Evolutionary conservation across 2,329 filamentous ascomycete genomes (phyloP).

Genomic region (Nannizziopsis arthrosporioides): DNA sequence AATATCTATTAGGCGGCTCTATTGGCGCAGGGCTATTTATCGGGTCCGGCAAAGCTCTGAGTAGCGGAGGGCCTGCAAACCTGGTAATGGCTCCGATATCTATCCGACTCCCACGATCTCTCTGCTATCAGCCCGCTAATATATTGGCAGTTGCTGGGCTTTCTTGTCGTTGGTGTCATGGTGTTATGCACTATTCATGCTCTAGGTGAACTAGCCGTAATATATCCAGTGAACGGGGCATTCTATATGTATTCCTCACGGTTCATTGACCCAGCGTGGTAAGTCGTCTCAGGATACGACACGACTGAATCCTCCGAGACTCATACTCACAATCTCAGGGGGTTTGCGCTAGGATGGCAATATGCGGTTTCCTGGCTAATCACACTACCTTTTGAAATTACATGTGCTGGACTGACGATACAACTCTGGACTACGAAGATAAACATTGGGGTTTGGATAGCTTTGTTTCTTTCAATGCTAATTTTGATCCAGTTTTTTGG

Average conservation of each 20-base stretch:
- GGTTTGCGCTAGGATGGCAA: constrained; percentile 35
- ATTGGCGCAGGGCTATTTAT: constrained; percentile 47
- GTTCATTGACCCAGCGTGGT: constrained; percentile 50
- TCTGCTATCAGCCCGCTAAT: no score
- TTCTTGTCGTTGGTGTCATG: constrained; percentile 45
- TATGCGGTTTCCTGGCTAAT: constrained; percentile 77
- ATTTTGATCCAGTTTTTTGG: constrained; percentile 51
- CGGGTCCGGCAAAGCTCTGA: constrained; percentile 36
- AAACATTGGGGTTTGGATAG: constrained; percentile 31
- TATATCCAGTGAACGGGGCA: constrained; percentile 51
- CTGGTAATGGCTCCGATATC: constrained; percentile 29
- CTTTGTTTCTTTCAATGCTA: constrained; percentile 47
- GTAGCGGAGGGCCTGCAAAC: constrained; percentile 27
- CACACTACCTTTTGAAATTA: constrained; percentile 57
- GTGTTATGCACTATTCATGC: constrained; percentile 48
- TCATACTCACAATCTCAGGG: constrained; percentile 31
- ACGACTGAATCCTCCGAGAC: constrained; percentile 29
- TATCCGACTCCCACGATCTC: constrained; percentile 19
- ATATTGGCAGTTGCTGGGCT: constrained; percentile 24
- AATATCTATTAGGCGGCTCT: constrained; percentile 30
- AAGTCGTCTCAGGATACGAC: constrained; percentile 20
- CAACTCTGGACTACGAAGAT: constrained; percentile 43
- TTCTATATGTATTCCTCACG: constrained; percentile 50
- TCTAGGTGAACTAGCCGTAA: constrained; percentile 48
- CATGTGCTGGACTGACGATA: constrained; percentile 50